A percentile compares a stretch with the other conserved stretches of the same genome.
Evolutionary conservation across 208 protist species (phyloP).

Genomic region (Spongospora subterranea): DNA sequence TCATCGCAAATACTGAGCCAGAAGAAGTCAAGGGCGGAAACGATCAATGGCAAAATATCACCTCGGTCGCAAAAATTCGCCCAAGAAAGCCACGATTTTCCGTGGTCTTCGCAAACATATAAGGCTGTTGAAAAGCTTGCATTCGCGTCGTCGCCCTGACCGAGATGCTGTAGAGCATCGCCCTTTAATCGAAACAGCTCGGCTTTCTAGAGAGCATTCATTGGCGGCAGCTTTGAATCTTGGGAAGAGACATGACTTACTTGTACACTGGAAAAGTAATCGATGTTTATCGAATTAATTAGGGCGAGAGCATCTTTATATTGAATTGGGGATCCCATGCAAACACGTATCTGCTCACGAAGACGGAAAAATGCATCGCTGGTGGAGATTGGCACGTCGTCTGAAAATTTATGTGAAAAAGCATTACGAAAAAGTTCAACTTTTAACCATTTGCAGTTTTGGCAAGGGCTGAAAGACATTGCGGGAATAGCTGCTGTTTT

Average conservation of each 20-base stretch:
- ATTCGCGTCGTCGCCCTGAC: slow-evolving; percentile 63
- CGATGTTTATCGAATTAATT: slow-evolving; percentile 66
- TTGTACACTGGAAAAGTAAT: slow-evolving; percentile 63
- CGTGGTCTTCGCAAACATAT: slow-evolving; percentile 53
- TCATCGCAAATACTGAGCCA: slow-evolving; percentile 48
- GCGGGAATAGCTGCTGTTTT: slow-evolving; percentile 54
- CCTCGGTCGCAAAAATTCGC: slow-evolving; percentile 62
- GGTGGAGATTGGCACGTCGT: background rate
- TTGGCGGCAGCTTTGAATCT: background rate
- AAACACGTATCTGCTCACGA: slow-evolving; percentile 67
- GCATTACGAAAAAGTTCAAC: background rate
- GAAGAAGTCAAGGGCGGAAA: background rate
- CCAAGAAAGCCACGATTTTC: slow-evolving; percentile 69
- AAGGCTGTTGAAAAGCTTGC: slow-evolving; percentile 61
- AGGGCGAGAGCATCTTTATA: slow-evolving; percentile 60
- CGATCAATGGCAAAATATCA: background rate
- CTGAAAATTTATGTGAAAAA: background rate
- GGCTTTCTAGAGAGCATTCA: slow-evolving; percentile 55
- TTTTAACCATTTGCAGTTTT: slow-evolving; percentile 60
- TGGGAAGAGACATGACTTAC: background rate
- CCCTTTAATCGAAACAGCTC: slow-evolving; percentile 65
- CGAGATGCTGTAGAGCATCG: slow-evolving; percentile 66
- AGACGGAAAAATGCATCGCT: slow-evolving; percentile 66
- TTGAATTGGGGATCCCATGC: slow-evolving; percentile 61
- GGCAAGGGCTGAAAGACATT: slow-evolving; percentile 4